Base-by-base conservation (phyloP, 345 rosid genomes). In the Acer negundo region DNA sequence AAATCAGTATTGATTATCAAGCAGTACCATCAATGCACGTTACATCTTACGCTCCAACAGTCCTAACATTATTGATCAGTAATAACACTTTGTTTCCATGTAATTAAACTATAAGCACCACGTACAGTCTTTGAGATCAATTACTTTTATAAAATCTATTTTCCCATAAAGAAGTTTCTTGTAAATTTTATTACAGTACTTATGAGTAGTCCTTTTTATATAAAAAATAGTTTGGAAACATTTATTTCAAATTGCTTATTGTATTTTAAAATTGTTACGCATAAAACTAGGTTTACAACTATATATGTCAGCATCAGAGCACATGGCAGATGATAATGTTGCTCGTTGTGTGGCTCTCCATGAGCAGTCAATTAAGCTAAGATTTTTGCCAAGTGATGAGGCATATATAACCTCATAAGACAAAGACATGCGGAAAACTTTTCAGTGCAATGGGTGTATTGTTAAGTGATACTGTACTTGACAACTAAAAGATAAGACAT, bases 1-100 rank as follows among this genome's bases (percentile, higher is more conserved):
- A 76, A 80, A 67, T 62, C 62, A 61, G 67, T 69, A 78, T 76
- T 71, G 81, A 79, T 81, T 74, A 65, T 72, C n/a, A n/a, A 2
- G 13, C 26, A 13, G 47, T 56, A 44, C 64, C 46, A 56, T 51
- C 80, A 15, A 8, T 51, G 73, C 83, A 77, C 62, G 73, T 22
- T 58, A 44, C 42, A 69, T 71, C 73, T 68, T n/a, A 61, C 62
- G 17, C 10, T 31, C 49, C 31, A 44, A 70, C 63, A 59, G 26
- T 59, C 63, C 9, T 20, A 22, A 59, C 26, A 59, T 59, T 59
- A 59, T 59, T 59, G 46, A 56, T 74, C 76, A 53, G 20, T 51
- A 23, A 61, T 76, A 67, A 49, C 75, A 70, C 38, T 49, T 56
- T 10, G 23, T 44, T n/a, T 13, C 67, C 56, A 58, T 58, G 24